These are phyloP conservation scores for Phoma sp. DNA, from an alignment of 2,329 filamentous ascomycete genomes.

Conservation along the genomic window DNA sequence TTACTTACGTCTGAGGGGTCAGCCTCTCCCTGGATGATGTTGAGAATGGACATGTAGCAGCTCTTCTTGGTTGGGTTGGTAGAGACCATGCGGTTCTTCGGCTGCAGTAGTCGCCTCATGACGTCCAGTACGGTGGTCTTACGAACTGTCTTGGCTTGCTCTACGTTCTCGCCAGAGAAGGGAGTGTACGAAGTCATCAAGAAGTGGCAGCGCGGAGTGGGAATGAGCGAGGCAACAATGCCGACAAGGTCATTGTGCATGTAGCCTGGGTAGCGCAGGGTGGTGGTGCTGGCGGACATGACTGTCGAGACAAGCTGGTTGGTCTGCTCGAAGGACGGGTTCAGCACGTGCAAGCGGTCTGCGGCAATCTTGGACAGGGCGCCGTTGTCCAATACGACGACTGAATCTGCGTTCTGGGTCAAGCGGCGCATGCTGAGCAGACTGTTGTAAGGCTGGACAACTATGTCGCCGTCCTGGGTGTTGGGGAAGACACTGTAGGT, in stretches of 20 bases:
- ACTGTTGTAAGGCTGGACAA: constrained; percentile 98
- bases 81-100: constrained; percentile 99
- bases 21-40: constrained; percentile 98
- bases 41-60: constrained; percentile 98
- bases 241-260: constrained; percentile 99
- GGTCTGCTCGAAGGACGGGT: constrained; percentile 95
- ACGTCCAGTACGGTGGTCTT: constrained; percentile 98
- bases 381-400: constrained; percentile 96
- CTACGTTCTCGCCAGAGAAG: constrained; percentile 94
- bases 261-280: constrained; percentile 94
- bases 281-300: constrained; percentile 98
- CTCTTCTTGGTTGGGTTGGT: constrained; percentile 94
- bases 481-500: constrained; percentile 99
- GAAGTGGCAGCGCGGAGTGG: constrained; percentile 96
- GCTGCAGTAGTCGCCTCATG: constrained; percentile 92
- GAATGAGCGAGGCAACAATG: constrained; percentile 94
- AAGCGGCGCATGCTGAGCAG: constrained; percentile 87
- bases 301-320: constrained; percentile 95
- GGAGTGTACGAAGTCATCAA: constrained; percentile 98
- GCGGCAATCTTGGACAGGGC: constrained; percentile 92
- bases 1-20: constrained; percentile 85
- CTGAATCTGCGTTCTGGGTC: constrained; percentile 95
- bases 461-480: constrained; percentile 86
- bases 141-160: constrained; percentile 95
- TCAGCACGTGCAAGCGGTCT: constrained; percentile 91